Conservation (phyloP, 257 asterid genomes). For the Perilla frutescens region DNA sequence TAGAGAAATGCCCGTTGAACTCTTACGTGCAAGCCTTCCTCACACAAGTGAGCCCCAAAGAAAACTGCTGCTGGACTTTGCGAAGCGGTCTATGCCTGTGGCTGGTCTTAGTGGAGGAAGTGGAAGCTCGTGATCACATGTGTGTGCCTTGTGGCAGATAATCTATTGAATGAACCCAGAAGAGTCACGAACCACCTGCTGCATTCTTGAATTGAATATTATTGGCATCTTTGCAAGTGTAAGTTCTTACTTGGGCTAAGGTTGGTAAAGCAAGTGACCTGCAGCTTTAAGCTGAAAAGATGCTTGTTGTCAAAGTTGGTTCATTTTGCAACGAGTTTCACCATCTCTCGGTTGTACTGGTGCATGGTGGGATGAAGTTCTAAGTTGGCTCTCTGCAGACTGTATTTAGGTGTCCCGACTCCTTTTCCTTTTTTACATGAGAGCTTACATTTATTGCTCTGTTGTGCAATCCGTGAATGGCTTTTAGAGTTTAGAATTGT, state of each 20-base stretch:
- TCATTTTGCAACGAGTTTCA: neutral
- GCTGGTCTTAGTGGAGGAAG: slow-evolving; percentile 44
- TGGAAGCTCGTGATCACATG: slow-evolving; percentile 43
- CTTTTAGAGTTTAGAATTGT: slow-evolving; percentile 40
- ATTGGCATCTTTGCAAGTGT: slow-evolving; percentile 21
- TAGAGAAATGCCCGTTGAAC: slow-evolving; percentile 77
- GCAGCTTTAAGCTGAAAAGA: slow-evolving; percentile 21
- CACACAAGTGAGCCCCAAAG: slow-evolving; percentile 76
- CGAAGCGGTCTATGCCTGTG: slow-evolving; percentile 67
- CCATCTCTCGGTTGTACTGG: neutral
- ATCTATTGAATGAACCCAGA: slow-evolving; percentile 20
- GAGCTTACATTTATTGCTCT: slow-evolving; percentile 54
- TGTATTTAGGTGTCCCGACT: slow-evolving; percentile 13
- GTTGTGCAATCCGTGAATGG: slow-evolving; percentile 41
- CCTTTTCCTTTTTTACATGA: slow-evolving; percentile 18
- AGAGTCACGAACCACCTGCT: slow-evolving; percentile 10
- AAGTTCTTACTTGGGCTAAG: neutral
- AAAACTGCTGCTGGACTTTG: slow-evolving; percentile 61
- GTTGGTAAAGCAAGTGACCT: slow-evolving; percentile 15
- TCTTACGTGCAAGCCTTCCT: slow-evolving; percentile 77
- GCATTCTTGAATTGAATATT: slow-evolving; percentile 15
- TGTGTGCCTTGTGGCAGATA: slow-evolving; percentile 12
- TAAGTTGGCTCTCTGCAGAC: slow-evolving; percentile 28
- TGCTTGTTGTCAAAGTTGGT: slow-evolving; percentile 1
- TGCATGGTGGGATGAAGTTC: slow-evolving; percentile 27